These are phyloP conservation scores for Terana coerulea DNA, from an alignment of 768 basidiomycete genomes.

Conservation along the genomic window DNA sequence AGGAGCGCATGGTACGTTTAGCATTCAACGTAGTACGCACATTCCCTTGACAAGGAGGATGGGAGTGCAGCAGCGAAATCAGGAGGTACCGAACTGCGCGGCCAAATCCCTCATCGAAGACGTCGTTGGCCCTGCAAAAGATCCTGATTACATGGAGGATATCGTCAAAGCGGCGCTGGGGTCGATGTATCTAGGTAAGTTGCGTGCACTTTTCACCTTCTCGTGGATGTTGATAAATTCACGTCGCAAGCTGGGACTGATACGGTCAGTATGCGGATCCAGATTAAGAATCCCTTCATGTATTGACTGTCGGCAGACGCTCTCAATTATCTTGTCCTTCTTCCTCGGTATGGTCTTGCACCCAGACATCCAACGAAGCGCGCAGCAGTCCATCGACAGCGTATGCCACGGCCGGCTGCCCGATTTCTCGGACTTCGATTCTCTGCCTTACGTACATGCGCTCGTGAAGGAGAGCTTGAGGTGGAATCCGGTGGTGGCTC, in stretches of 20 bases:
- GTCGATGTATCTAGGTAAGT: slow-evolving; percentile 14
- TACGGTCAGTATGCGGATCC: background rate
- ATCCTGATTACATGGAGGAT: slow-evolving; percentile 11
- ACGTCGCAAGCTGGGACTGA: background rate
- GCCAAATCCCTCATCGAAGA: slow-evolving; percentile 4
- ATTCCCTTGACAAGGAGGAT: background rate
- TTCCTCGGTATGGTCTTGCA: slow-evolving; percentile 12
- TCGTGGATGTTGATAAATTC: too few relatives aligned
- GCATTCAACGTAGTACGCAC: background rate
- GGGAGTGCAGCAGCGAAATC: background rate
- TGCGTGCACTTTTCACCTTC: too few relatives aligned
- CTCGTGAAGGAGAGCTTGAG: slow-evolving; percentile 14
- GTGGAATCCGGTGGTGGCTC: slow-evolving; percentile 13
- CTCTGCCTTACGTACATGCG: slow-evolving; percentile 12
- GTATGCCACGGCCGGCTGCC: slow-evolving; percentile 13
- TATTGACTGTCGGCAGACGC: background rate
- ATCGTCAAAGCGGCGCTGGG: slow-evolving; percentile 4
- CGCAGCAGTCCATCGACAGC: slow-evolving; percentile 6
- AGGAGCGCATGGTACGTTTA: slow-evolving; percentile 10
- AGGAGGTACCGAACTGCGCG: background rate
- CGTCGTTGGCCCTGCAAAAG: slow-evolving; percentile 4
- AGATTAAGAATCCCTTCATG: background rate
- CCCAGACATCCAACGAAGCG: slow-evolving; percentile 7
- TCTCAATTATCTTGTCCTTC: slow-evolving; percentile 27
- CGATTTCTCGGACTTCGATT: slow-evolving; percentile 6